These are phyloP conservation scores for Azolla pinnata DNA, from an alignment of 75 land plant genomes.

Conservation along the genomic window DNA sequence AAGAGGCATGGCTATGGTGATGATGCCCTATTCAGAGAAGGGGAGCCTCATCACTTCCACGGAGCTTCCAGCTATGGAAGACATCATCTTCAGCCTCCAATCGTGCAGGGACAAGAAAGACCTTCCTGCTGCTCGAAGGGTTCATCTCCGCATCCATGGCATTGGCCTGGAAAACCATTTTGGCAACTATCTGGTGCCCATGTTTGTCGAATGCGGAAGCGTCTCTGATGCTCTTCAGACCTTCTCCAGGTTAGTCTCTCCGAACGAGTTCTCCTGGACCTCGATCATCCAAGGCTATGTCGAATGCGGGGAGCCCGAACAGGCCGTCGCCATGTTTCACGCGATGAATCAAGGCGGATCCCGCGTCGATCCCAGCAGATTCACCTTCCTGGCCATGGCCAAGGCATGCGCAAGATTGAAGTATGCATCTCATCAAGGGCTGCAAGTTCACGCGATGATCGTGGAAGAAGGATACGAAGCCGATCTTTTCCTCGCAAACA, in stretches of 20 bases:
- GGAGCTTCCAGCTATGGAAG: not conserved
- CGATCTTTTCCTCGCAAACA: constrained; percentile 23
- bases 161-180: not conserved
- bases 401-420: constrained; percentile 19
- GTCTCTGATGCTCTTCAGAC: not conserved
- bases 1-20: no score
- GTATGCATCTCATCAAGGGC: constrained; percentile 2
- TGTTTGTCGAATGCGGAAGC: not conserved
- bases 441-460: not conserved
- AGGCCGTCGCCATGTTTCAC: not conserved
- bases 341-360: not conserved
- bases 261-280: not conserved
- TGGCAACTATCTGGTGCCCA: constrained; percentile 4
- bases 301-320: not conserved
- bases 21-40: no score
- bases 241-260: not conserved
- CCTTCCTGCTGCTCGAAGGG: not conserved
- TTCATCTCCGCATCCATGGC: not conserved
- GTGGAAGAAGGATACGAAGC: constrained; percentile 2
- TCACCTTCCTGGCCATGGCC: constrained; percentile 26
- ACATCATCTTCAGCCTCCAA: not conserved
- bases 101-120: not conserved
- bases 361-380: constrained; percentile 4
- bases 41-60: not conserved
- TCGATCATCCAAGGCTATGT: constrained; percentile 1